A percentile compares a stretch with the other conserved stretches of the same genome.
These are phyloP conservation scores for Cryptococcus maquisensis DNA, from an alignment of 1,284 basidiomycete genomes.

Conservation along the genomic window DNA sequence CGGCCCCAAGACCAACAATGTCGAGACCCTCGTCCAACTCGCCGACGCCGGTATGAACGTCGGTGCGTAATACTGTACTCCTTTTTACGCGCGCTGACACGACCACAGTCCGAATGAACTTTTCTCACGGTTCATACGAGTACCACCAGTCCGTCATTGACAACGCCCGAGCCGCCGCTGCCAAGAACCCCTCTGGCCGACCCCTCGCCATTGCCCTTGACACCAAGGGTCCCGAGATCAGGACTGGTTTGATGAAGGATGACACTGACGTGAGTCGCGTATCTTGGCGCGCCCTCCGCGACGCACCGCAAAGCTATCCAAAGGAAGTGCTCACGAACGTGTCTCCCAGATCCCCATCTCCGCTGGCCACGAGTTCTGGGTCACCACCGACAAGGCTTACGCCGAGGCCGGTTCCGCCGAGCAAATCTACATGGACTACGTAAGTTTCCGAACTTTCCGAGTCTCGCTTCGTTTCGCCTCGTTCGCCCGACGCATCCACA, in stretches of 20 bases:
- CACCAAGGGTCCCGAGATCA: slow-evolving; percentile 99
- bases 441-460: slow-evolving; percentile 49
- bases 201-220: slow-evolving; percentile 97
- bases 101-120: slow-evolving; percentile 88
- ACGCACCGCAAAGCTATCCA: not conserved
- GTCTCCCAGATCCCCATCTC: slow-evolving; percentile 64
- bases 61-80: slow-evolving; percentile 59
- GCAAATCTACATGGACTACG: slow-evolving; percentile 86
- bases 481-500: not conserved
- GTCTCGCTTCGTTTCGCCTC: not conserved
- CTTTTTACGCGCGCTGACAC: not conserved
- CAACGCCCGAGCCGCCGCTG: slow-evolving; percentile 82
- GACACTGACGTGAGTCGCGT: slow-evolving; percentile 68
- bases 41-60: slow-evolving; percentile 90
- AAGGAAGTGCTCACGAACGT: not conserved
- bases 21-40: slow-evolving; percentile 77
- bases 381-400: slow-evolving; percentile 81
- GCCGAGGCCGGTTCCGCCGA: slow-evolving; percentile 75
- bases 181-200: slow-evolving; percentile 65
- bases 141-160: slow-evolving; percentile 97
- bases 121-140: slow-evolving; percentile 92
- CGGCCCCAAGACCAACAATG: slow-evolving; percentile 86
- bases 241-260: slow-evolving; percentile 89
- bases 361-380: slow-evolving; percentile 90
- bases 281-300: not conserved